Evolutionary conservation across 2,329 filamentous ascomycete species (phyloP).

Genomic region (Setomelanomma holmii): DNA sequence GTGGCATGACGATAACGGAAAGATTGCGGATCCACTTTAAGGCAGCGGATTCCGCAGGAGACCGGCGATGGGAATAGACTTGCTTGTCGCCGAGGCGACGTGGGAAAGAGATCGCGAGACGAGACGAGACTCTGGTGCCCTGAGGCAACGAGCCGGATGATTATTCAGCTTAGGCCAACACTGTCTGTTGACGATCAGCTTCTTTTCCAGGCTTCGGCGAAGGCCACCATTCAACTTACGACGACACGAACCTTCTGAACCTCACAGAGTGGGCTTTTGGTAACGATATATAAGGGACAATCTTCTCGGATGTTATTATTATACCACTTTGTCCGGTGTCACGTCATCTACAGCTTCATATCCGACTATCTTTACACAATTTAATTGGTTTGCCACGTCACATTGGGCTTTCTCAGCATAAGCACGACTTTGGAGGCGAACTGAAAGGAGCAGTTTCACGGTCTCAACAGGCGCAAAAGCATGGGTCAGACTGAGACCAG

Average conservation of each 20-base stretch:
- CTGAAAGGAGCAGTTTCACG: not conserved
- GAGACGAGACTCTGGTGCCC: not conserved
- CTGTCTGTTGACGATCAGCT: slow-evolving; percentile 2
- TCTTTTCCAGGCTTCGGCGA: not conserved
- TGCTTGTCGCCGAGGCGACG: too few species aligned
- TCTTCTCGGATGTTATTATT: slow-evolving; percentile 18
- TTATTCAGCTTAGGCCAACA: too few species aligned
- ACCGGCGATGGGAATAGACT: too few species aligned
- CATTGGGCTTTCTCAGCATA: not conserved
- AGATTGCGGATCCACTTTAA: too few species aligned
- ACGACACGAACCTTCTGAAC: slow-evolving; percentile 16
- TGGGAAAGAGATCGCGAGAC: too few species aligned
- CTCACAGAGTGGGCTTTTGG: slow-evolving; percentile 1
- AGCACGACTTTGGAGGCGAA: not conserved
- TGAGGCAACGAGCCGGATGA: slow-evolving; percentile 9
- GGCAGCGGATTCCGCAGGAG: too few species aligned
- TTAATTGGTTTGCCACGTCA: slow-evolving; percentile 9
- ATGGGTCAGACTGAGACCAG: not conserved
- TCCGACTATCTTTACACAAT: slow-evolving; percentile 21
- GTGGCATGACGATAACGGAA: too few species aligned
- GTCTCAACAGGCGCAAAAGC: slow-evolving; percentile 1
- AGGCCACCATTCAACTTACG: slow-evolving; percentile 17
- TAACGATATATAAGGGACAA: slow-evolving; percentile 5
- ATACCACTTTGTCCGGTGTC: slow-evolving; percentile 21
- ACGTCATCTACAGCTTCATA: slow-evolving; percentile 30